Evolutionary conservation across 148 eudicot species (phyloP).

Genomic region (Nepenthes mirabilis): DNA sequence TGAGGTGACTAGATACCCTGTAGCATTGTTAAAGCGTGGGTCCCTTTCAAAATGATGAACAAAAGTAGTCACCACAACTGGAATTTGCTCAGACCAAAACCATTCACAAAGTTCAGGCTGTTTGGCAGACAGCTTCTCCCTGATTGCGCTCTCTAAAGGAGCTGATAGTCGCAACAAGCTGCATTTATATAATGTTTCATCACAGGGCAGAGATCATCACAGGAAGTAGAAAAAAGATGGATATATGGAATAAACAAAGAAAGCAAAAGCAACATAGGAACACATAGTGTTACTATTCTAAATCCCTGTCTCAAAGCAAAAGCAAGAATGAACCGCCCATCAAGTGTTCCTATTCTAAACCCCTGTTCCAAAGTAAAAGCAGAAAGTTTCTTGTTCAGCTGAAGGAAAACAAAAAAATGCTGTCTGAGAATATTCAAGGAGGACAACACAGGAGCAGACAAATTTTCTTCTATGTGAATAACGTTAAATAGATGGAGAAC

Average conservation of each 20-base stretch:
- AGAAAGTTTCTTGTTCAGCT: neutral
- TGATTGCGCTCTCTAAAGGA: constrained; percentile 74
- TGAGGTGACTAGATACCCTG: constrained; percentile 36
- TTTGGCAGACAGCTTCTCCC: constrained; percentile 68
- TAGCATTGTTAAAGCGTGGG: constrained; percentile 61
- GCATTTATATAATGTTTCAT: constrained; percentile 15
- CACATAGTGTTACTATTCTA: neutral
- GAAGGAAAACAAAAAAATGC: neutral
- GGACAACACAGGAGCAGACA: too few relatives aligned
- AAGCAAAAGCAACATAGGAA: too few relatives aligned
- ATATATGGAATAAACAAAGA: neutral
- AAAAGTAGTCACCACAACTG: constrained; percentile 64
- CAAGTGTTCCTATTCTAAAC: neutral
- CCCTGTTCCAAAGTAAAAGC: neutral
- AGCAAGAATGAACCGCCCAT: neutral
- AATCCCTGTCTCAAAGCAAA: neutral
- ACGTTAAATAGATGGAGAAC: too few relatives aligned
- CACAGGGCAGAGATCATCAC: constrained; percentile 1
- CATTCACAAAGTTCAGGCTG: constrained; percentile 69
- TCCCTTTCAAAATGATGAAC: constrained; percentile 77
- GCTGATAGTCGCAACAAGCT: constrained; percentile 79
- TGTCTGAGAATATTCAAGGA: too few relatives aligned
- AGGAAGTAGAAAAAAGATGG: constrained; percentile 1
- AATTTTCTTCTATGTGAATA: too few relatives aligned
- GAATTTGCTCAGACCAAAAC: constrained; percentile 98